A percentile compares a stretch with the other conserved stretches of the same genome.
Evolutionary conservation across 352 stramenopile genomes (phyloP).

Genomic region (Pythium pyrilobum): DNA sequence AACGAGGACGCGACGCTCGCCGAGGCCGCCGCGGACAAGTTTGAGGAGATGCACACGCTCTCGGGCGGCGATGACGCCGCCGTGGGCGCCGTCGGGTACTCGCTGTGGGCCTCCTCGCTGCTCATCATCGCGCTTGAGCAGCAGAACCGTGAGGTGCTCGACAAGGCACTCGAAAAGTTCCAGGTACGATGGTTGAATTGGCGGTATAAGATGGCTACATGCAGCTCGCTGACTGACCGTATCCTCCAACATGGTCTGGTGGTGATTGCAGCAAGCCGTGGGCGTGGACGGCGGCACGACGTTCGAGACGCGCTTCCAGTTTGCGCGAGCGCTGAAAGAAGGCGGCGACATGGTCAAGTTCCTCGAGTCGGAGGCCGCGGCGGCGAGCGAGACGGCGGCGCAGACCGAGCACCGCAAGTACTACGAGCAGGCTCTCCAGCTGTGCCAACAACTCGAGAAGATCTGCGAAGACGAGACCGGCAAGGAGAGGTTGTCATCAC

Average conservation of each 20-base stretch:
- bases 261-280: constrained; percentile 49
- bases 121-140: constrained; percentile 75
- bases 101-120: constrained; percentile 71
- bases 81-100: constrained; percentile 73
- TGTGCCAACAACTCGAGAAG: constrained; percentile 26
- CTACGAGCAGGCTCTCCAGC: constrained; percentile 23
- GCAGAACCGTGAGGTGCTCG: constrained; percentile 43
- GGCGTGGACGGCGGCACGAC: constrained; percentile 77
- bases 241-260: not conserved
- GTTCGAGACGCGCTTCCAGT: constrained; percentile 81
- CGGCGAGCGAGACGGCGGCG: not conserved
- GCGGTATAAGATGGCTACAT: not conserved
- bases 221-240: not conserved
- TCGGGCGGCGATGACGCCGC: constrained; percentile 42
- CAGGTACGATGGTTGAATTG: constrained; percentile 19
- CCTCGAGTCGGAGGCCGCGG: constrained; percentile 22
- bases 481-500: no score
- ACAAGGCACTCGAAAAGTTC: constrained; percentile 60
- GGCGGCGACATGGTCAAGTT: constrained; percentile 65
- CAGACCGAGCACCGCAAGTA: constrained; percentile 14
- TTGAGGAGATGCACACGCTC: constrained; percentile 64
- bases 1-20: constrained; percentile 76
- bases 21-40: constrained; percentile 73
- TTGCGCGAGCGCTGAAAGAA: constrained; percentile 67
- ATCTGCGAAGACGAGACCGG: constrained; percentile 20